Conservation (phyloP, 139 green algal genomes). For the Pleodorina starrii region DNA sequence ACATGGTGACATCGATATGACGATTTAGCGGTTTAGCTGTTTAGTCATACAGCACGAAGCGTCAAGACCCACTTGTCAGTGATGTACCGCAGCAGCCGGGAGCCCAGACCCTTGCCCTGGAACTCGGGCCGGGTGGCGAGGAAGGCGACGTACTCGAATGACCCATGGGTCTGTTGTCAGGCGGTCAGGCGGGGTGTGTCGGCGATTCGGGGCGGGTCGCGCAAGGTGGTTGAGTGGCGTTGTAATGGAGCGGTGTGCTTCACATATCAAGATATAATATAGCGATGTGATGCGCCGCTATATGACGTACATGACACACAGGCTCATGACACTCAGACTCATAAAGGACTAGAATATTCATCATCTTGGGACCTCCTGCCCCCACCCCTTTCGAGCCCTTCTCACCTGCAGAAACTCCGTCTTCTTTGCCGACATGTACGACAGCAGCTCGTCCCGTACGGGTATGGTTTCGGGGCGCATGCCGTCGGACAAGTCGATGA, state of each 20-base stretch:
- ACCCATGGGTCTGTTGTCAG: slow-evolving; percentile 20
- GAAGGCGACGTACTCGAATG: slow-evolving; percentile 43
- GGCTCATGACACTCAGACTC: no score
- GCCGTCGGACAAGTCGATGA: neutral
- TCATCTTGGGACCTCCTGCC: neutral
- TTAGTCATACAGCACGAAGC: no score
- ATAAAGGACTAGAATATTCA: no score
- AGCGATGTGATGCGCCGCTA: no score
- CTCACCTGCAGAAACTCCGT: neutral
- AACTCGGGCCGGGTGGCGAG: slow-evolving; percentile 5
- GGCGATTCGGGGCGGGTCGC: no score
- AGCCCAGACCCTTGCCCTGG: slow-evolving; percentile 18
- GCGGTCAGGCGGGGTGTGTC: neutral
- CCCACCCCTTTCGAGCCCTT: neutral
- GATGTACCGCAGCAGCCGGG: slow-evolving; percentile 1
- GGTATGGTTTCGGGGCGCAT: neutral
- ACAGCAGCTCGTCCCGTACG: slow-evolving; percentile 7
- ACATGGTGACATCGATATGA: no score
- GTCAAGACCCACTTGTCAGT: slow-evolving; percentile 25
- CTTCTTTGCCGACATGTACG: slow-evolving; percentile 23
- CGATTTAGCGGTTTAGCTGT: no score
- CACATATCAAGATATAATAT: no score
- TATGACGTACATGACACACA: no score
- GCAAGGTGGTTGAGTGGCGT: no score
- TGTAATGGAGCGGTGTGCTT: no score